Percentiles rank a stretch among this genome's conserved stretches.
Conservation (phyloP, 306 rosid species). For the Pyrus communis region DNA sequence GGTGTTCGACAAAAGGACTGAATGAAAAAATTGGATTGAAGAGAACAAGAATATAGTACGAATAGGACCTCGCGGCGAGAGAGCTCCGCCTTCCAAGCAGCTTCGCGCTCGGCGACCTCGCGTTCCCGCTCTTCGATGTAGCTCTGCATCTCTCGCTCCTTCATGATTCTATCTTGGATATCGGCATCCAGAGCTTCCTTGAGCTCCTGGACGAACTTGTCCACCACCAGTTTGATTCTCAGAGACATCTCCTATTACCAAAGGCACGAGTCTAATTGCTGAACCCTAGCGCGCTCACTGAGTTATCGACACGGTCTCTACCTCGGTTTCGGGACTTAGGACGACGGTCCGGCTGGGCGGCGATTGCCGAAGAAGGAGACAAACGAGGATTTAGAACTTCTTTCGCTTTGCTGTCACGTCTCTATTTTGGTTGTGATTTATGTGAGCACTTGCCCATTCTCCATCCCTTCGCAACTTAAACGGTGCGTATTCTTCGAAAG, state of each 20-base stretch:
- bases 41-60: background rate
- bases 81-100: slow-evolving; percentile 99
- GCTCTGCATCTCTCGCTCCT: slow-evolving; percentile 99
- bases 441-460: background rate
- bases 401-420: slow-evolving; percentile 7
- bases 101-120: slow-evolving; percentile 98
- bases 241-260: slow-evolving; percentile 48
- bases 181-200: slow-evolving; percentile 95
- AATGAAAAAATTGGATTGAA: background rate
- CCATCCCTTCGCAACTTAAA: background rate
- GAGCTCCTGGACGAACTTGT: slow-evolving; percentile 87
- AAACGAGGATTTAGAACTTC: background rate
- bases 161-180: slow-evolving; percentile 91
- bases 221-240: slow-evolving; percentile 86
- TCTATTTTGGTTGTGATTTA: background rate
- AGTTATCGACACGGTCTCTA: background rate
- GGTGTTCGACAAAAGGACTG: background rate
- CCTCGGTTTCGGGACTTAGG: background rate
- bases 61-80: slow-evolving; percentile 88
- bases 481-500: background rate
- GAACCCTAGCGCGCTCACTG: background rate
- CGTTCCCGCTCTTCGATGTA: slow-evolving; percentile 96
- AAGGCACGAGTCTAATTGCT: too few species aligned
- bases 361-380: background rate
- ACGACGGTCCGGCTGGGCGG: slow-evolving; percentile 3